Evolutionary conservation across 2,329 filamentous ascomycete species (phyloP), one percentile per base, ranked within the genome.

Genomic region (Clonostachys sp.): DNA sequence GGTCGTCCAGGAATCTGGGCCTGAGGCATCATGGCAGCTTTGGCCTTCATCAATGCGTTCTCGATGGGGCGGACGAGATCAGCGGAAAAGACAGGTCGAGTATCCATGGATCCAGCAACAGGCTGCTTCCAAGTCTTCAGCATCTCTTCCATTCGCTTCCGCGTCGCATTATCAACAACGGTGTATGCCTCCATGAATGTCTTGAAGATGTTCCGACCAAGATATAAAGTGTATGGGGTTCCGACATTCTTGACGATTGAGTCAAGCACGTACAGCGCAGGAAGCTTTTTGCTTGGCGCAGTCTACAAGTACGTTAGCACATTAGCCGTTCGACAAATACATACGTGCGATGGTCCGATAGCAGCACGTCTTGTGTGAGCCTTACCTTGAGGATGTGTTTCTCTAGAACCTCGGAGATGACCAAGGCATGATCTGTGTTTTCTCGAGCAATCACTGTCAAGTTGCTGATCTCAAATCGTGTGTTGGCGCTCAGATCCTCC

Each of bases 191-290:
- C 89, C 91, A 97, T 96, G 63, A 96, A 99, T 5, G 90, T 97
- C 57, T 86, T 82, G 68, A 92, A 97, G 38, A 99, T 81, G 61
- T 92, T 92, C 39, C 89, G 86, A 45, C 91, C 90, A 54, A 99
- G 87, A 66, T 96, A 97, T 12, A 97, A 78, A 0, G 92, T 97
- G 68, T 99, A 99, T 8, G 94, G 94, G 1, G 92, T 96, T 51
- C 94, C 94, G 52, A 99, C 91, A 73, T 99, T 97, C 70, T 99
- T 99, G 63, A 95, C 91, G 51, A 99, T 92, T 14, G 92, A 97
- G 70, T 99, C 94, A 61, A 99, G 85, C 55, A 99, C 89, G 70
- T 97, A 99, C 30, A 99, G 78, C n/a, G 94, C 90, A 16, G 94
- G 91, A 4, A 99, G 75, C 63, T 97, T 99, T 66, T 91, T 91